Evolutionary conservation across 768 basidiomycete genomes (phyloP), one percentile per base, ranked within the genome.

Genomic region (Pleurotus giganteus): DNA sequence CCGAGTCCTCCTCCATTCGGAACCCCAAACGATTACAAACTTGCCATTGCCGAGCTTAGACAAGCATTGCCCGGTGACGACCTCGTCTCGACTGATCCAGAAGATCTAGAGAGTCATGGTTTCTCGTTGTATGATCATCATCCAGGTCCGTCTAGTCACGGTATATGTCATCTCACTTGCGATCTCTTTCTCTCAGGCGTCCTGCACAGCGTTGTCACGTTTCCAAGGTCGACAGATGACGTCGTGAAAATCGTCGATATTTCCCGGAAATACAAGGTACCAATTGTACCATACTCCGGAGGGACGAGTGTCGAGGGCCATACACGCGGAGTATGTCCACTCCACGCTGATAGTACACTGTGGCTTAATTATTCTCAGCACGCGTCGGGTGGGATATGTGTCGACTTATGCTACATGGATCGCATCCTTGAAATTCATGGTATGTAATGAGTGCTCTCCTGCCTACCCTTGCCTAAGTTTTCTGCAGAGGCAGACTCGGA

Each of bases 281-380:
- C 93, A 0, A 68, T 95, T 21, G 81, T 80, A 0, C 81, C 91
- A 2, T 93, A 87, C 67, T 84, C 86, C 0, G 92, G 89, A 11
- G 93, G 86, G 1, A 95, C 93, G 0, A 84, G 80, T 61, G 66
- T 94, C 21, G 93, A 94, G 64, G 91, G 91, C 0, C 87, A 91
- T 57, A 84, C 78, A 57, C 74, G 79, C 29, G 82, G 81, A 28
- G 88, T 89, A 59, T 55, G 83, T 54, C 13, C 28, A 21, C 46
- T 39, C 9, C 49, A 27, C 34, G 23, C 11, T 37, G 29, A 29
- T n/a, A 56, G 5, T 31, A 32, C 23, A 43, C 39, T 51, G 29
- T 43, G 19, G 11, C 17, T 28, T 39, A 37, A 27, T 13, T 44
- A 6, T n/a, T n/a, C 23, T 26, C 51, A 78, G 74, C 70, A 74